These are phyloP conservation scores for Funneliformis mosseae DNA, from an alignment of 192 early-diverging fungal species.

Conservation along the genomic window DNA sequence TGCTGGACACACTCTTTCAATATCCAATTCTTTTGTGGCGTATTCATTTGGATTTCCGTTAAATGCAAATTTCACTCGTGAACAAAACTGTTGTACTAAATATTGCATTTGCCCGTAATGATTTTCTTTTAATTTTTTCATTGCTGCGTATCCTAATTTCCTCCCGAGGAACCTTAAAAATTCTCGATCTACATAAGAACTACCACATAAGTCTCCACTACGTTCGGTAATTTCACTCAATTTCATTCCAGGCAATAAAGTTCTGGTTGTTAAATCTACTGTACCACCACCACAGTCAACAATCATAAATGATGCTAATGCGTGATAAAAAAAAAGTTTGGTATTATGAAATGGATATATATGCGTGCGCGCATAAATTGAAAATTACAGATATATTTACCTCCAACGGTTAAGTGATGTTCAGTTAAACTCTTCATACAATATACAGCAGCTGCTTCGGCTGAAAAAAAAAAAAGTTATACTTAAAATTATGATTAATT, in stretches of 20 bases:
- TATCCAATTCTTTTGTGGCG: constrained; percentile 15
- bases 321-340: neutral
- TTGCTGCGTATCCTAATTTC: constrained; percentile 47
- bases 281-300: constrained; percentile 51
- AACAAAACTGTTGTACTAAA: constrained; percentile 30
- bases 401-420: constrained; percentile 14
- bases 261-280: constrained; percentile 47
- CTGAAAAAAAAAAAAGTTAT: neutral
- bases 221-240: constrained; percentile 39
- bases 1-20: constrained; percentile 32
- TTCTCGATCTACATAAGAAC: constrained; percentile 50
- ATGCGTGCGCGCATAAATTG: neutral
- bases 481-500: neutral
- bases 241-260: constrained; percentile 37
- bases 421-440: constrained; percentile 27
- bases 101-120: constrained; percentile 34
- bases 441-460: constrained; percentile 31
- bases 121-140: constrained; percentile 42
- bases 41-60: constrained; percentile 23
- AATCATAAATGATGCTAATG: constrained; percentile 43
- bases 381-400: constrained; percentile 14
- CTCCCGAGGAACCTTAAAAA: constrained; percentile 49
- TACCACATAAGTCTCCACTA: constrained; percentile 46
- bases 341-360: neutral
- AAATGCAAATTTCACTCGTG: constrained; percentile 25